Percentiles rank a stretch among this genome's conserved stretches.
Conservation (phyloP, 441 rosid species). For the Aleurites moluccanus region DNA sequence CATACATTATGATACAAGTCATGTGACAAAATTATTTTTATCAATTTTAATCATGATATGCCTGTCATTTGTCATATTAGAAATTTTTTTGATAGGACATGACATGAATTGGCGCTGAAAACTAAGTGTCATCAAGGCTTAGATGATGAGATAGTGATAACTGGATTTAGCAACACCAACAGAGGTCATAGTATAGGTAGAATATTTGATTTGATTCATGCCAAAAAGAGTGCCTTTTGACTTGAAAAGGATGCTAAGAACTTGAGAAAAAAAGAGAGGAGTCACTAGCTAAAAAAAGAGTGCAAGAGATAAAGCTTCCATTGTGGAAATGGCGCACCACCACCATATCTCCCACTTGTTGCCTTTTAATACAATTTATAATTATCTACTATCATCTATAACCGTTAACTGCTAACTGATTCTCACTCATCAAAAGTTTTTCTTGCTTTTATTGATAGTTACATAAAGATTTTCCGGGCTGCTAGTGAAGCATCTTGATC, state of each 20-base stretch:
- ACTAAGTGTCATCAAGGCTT: too few relatives aligned
- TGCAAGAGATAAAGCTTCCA: not conserved
- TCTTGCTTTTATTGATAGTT: slow-evolving; percentile 21
- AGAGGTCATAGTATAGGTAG: not conserved
- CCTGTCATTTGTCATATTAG: too few relatives aligned
- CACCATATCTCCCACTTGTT: slow-evolving; percentile 25
- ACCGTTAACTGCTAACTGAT: slow-evolving; percentile 28
- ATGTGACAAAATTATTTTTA: too few relatives aligned
- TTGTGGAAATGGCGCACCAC: slow-evolving; percentile 10
- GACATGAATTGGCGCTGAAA: too few relatives aligned
- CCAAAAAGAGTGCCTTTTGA: slow-evolving; percentile 10
- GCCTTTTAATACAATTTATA: slow-evolving; percentile 18
- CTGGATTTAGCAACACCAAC: not conserved
- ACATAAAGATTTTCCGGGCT: slow-evolving; percentile 17
- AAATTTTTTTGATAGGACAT: too few relatives aligned
- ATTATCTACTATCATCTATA: slow-evolving; percentile 14
- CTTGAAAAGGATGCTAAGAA: slow-evolving; percentile 11
- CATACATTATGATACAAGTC: too few relatives aligned
- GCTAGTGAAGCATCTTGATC: slow-evolving; percentile 10
- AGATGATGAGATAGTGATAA: not conserved
- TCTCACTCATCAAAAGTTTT: slow-evolving; percentile 22
- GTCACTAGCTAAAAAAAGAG: not conserved
- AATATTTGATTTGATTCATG: slow-evolving; percentile 15
- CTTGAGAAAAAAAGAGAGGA: not conserved
- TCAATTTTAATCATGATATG: too few relatives aligned